A percentile compares a stretch with the other conserved stretches of the same genome.
phyloP scores from a whole-genome alignment of 2,329 filamentous ascomycete genomes.

The Xylaria sp. region DNA sequence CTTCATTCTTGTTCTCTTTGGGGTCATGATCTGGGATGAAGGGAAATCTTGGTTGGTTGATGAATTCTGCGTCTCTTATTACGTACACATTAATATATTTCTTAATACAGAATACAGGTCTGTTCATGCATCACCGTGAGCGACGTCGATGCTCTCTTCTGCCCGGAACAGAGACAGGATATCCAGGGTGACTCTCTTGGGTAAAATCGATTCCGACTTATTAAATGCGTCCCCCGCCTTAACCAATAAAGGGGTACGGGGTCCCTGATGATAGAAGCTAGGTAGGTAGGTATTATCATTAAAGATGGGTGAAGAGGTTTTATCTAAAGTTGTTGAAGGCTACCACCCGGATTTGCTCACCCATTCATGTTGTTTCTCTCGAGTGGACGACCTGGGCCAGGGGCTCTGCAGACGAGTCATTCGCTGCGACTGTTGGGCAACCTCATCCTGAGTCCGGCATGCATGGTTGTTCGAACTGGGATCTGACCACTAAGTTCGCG shows the following conservation, averaged over 20 bases:
- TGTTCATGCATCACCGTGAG: no score
- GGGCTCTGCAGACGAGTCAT: neutral
- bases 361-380: neutral
- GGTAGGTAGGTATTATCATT: neutral
- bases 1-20: neutral
- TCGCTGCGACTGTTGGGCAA: neutral
- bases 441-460: neutral
- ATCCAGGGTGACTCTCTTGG: neutral
- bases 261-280: neutral
- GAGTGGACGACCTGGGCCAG: neutral
- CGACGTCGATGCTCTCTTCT: no score
- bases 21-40: neutral
- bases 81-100: no score
- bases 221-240: neutral
- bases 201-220: no score
- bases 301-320: neutral
- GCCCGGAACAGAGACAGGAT: no score
- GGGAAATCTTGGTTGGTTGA: no score
- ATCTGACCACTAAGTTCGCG: neutral
- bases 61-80: no score
- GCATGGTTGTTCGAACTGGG: neutral
- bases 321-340: constrained; percentile 2
- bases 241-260: neutral
- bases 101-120: no score
- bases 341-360: neutral